These are phyloP conservation scores for Obelidium mucronatum DNA, from an alignment of 192 early-diverging fungal genomes.

Conservation along the genomic window DNA sequence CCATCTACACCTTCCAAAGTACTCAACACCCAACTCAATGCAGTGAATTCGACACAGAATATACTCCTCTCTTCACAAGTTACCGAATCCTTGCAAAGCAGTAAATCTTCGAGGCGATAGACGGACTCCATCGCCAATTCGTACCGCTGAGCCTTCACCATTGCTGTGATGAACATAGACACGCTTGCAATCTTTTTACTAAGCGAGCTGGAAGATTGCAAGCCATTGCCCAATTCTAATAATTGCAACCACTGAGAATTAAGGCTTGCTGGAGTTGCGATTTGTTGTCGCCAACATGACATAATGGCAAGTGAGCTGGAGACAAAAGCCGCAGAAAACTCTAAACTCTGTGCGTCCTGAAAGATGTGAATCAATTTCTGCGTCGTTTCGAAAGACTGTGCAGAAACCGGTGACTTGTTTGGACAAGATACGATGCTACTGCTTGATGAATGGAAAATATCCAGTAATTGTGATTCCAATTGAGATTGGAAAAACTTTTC, in stretches of 20 bases:
- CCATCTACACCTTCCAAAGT: not conserved
- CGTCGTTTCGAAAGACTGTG: not conserved
- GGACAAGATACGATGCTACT: not conserved
- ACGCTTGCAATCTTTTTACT: not conserved
- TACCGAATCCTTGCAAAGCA: not conserved
- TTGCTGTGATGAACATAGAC: not conserved
- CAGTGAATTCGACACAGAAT: constrained; percentile 15
- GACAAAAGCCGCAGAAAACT: not conserved
- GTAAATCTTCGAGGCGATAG: not conserved
- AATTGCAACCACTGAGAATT: not conserved
- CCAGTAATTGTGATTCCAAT: not conserved
- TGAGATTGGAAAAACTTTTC: not conserved
- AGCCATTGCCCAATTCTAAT: not conserved
- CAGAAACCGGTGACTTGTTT: not conserved
- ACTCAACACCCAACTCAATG: constrained; percentile 17
- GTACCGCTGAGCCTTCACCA: not conserved
- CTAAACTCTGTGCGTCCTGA: not conserved
- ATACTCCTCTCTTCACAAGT: not conserved
- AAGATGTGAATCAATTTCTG: not conserved
- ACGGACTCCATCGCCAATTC: not conserved
- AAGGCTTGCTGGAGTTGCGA: not conserved
- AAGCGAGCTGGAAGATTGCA: not conserved
- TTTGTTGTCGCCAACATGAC: constrained; percentile 15
- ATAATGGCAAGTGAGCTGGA: constrained; percentile 4
- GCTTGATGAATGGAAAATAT: not conserved